Conservation (phyloP, 139 green algal genomes). For the Closterium sp. region DNA sequence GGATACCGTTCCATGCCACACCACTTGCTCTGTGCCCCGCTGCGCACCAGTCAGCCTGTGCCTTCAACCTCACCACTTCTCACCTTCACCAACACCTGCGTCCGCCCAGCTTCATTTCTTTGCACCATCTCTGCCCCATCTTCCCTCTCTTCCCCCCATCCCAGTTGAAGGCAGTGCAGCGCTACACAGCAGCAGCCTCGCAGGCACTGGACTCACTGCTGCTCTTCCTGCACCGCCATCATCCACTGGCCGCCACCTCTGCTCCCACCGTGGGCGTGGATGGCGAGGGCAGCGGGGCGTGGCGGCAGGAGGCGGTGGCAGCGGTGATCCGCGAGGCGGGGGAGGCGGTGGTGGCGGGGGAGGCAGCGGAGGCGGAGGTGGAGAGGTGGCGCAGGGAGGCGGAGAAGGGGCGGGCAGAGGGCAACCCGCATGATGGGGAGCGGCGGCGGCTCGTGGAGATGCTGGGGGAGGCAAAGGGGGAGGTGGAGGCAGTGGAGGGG, state of each 20-base stretch:
- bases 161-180: neutral
- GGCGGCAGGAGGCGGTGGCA: neutral
- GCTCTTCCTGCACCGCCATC: neutral
- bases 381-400: neutral
- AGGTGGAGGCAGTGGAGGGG: constrained; percentile 17
- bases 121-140: no score
- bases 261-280: no score
- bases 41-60: no score
- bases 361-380: constrained; percentile 8
- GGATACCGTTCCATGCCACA: no score
- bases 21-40: no score
- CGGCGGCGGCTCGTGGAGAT: constrained; percentile 22
- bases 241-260: neutral
- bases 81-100: no score
- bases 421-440: constrained; percentile 28
- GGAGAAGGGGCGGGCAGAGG: neutral
- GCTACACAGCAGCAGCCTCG: neutral
- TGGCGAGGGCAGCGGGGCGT: neutral
- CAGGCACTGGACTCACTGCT: neutral
- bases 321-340: neutral
- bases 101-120: no score
- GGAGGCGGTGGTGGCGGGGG: neutral
- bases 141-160: neutral
- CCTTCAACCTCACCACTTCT: no score
- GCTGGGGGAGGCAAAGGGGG: neutral